Conservation (phyloP, 176 grass and related monocot species). For the Saccharum officinarum region DNA sequence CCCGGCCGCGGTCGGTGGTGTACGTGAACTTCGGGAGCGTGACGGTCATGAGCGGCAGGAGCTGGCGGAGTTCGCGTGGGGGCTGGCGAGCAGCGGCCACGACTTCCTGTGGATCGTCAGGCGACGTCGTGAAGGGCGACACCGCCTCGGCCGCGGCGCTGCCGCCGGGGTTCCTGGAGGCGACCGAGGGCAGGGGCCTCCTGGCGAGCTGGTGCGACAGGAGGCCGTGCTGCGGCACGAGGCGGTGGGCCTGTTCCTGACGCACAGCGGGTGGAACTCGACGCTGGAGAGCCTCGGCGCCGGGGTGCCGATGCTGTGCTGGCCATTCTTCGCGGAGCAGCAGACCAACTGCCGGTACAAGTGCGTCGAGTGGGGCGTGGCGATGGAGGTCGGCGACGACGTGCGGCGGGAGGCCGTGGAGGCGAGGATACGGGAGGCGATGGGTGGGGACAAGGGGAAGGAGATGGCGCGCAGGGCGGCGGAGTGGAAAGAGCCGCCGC, state of each 20-base stretch:
- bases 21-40: constrained; percentile 54
- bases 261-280: constrained; percentile 90
- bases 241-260: constrained; percentile 58
- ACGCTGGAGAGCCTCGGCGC: constrained; percentile 44
- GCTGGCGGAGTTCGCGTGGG: constrained; percentile 82
- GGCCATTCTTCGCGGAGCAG: constrained; percentile 52
- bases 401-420: constrained; percentile 1
- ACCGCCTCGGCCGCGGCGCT: constrained; percentile 13
- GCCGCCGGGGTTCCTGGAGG: constrained; percentile 39
- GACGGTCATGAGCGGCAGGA: constrained; percentile 18
- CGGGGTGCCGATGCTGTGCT: constrained; percentile 51
- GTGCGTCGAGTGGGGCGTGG: constrained; percentile 51
- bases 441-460: constrained; percentile 39
- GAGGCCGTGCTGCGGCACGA: constrained; percentile 42
- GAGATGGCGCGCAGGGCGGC: constrained; percentile 36
- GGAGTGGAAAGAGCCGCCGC: constrained; percentile 36
- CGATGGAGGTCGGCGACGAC: constrained; percentile 40
- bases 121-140: constrained; percentile 47
- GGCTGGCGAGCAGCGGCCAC: constrained; percentile 52
- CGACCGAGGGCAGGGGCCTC: constrained; percentile 21
- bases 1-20: constrained; percentile 26
- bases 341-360: constrained; percentile 48
- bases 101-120: constrained; percentile 70
- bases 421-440: constrained; percentile 43
- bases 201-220: constrained; percentile 47